Evolutionary conservation across 2,329 filamentous ascomycete species (phyloP).

Genomic region (Penicillium freii): DNA sequence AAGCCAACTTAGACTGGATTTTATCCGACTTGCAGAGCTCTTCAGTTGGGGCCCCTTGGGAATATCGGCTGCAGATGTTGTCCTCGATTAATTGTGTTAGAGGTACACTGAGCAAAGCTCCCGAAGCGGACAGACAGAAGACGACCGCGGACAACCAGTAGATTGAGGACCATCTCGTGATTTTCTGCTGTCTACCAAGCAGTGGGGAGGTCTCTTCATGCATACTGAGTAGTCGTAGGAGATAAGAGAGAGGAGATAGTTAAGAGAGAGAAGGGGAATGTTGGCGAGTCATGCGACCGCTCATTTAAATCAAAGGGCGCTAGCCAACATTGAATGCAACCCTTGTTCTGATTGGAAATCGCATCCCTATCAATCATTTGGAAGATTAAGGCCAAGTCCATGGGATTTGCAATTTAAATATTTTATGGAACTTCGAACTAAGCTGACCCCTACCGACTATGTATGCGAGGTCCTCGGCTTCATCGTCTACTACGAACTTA

Average conservation of each 20-base stretch:
- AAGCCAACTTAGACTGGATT: not conserved
- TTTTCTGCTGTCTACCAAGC: not conserved
- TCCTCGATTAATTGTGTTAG: not conserved
- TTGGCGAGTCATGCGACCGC: not conserved
- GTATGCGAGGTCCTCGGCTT: too few species aligned
- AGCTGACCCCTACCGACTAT: too few species aligned
- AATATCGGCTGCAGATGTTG: not conserved
- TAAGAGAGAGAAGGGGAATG: not conserved
- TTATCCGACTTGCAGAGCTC: not conserved
- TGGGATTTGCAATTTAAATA: too few species aligned
- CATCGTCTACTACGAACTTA: too few species aligned
- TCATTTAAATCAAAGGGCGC: not conserved
- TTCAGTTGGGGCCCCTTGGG: not conserved
- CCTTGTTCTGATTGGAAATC: not conserved
- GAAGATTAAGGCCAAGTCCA: too few species aligned
- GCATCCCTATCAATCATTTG: too few species aligned
- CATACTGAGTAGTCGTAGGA: not conserved
- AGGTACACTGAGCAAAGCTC: not conserved
- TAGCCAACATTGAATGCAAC: not conserved
- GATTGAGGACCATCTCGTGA: not conserved
- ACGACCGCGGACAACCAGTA: not conserved
- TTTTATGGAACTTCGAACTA: too few species aligned
- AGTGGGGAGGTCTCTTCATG: not conserved
- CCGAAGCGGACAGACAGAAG: not conserved
- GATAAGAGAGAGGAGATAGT: not conserved